These are phyloP conservation scores for Halophytophthora batemanensis DNA, from an alignment of 352 stramenopile species.

Conservation along the genomic window DNA sequence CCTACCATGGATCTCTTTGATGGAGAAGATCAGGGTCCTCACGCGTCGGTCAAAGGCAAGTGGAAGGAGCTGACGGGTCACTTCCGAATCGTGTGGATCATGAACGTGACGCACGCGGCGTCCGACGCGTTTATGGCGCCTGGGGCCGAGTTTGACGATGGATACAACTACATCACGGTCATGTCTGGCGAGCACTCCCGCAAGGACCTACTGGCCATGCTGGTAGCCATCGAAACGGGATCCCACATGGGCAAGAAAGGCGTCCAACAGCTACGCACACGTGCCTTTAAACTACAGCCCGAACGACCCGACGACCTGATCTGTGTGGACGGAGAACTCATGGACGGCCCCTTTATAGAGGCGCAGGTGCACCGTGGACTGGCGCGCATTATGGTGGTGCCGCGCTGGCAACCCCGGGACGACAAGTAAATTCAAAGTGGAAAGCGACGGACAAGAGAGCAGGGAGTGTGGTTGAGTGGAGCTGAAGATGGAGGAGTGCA, in stretches of 20 bases:
- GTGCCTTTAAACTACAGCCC: constrained; percentile 50
- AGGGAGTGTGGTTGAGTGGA: too few relatives aligned
- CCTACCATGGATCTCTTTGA: constrained; percentile 49
- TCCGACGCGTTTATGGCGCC: constrained; percentile 50
- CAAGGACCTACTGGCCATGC: constrained; percentile 38
- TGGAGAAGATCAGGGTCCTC: constrained; percentile 23
- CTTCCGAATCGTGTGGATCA: constrained; percentile 64
- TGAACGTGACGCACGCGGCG: constrained; percentile 59
- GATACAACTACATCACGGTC: constrained; percentile 60
- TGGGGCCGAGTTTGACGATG: constrained; percentile 46
- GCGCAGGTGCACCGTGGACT: constrained; percentile 59
- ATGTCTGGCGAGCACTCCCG: constrained; percentile 37
- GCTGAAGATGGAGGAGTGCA: too few relatives aligned
- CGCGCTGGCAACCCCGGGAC: constrained; percentile 13
- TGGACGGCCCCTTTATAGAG: constrained; percentile 43
- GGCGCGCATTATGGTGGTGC: constrained; percentile 44
- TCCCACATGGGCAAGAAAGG: constrained; percentile 40
- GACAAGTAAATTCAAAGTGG: constrained; percentile 7
- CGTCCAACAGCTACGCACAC: constrained; percentile 46
- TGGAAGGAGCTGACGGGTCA: constrained; percentile 49
- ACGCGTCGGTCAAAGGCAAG: constrained; percentile 9
- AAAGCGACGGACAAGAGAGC: background rate
- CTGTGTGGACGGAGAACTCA: constrained; percentile 60
- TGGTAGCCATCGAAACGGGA: constrained; percentile 52
- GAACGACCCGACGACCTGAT: constrained; percentile 40